Conservation (phyloP, 2,329 filamentous ascomycete species). For the Diplocarpon mali region DNA sequence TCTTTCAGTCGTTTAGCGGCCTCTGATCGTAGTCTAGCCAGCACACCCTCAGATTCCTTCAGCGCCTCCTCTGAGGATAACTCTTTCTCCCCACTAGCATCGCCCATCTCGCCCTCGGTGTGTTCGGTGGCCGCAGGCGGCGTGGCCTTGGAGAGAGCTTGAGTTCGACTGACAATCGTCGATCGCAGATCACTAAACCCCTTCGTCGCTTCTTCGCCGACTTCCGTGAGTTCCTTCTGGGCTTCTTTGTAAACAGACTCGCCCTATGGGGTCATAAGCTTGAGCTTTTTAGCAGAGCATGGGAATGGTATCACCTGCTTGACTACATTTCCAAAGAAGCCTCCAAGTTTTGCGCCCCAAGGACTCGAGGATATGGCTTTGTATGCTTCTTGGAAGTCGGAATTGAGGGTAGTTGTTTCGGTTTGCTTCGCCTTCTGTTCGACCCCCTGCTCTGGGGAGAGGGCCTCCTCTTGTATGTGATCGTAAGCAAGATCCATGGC, state of each 20-base stretch:
- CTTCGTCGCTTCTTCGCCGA: conserved; percentile 71
- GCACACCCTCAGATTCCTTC: conserved; percentile 49
- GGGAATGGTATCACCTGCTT: conserved; percentile 59
- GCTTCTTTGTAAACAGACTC: conserved; percentile 76
- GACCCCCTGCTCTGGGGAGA: conserved; percentile 40
- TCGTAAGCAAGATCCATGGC: conserved; percentile 95
- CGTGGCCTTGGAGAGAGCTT: conserved; percentile 50
- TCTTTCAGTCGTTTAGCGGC: conserved; percentile 78
- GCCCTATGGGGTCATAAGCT: conserved; percentile 39
- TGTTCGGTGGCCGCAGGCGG: conserved; percentile 16
- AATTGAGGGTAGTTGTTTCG: conserved; percentile 54
- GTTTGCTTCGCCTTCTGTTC: conserved; percentile 36
- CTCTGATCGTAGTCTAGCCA: conserved; percentile 65
- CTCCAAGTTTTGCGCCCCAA: conserved; percentile 82
- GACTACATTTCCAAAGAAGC: conserved; percentile 81
- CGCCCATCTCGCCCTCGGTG: conserved; percentile 17
- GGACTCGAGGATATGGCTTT: conserved; percentile 83
- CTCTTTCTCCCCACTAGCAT: conserved; percentile 27
- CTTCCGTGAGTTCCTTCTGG: conserved; percentile 70
- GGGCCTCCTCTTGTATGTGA: conserved; percentile 78
- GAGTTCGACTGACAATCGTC: conserved; percentile 60
- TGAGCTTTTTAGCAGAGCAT: background rate
- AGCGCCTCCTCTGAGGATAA: conserved; percentile 36
- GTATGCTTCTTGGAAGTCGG: conserved; percentile 90
- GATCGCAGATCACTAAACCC: conserved; percentile 62